Evolutionary conservation across 805 yeast genomes (phyloP), one percentile per base, ranked within the genome.

Genomic region (Metschnikowia anglica): DNA sequence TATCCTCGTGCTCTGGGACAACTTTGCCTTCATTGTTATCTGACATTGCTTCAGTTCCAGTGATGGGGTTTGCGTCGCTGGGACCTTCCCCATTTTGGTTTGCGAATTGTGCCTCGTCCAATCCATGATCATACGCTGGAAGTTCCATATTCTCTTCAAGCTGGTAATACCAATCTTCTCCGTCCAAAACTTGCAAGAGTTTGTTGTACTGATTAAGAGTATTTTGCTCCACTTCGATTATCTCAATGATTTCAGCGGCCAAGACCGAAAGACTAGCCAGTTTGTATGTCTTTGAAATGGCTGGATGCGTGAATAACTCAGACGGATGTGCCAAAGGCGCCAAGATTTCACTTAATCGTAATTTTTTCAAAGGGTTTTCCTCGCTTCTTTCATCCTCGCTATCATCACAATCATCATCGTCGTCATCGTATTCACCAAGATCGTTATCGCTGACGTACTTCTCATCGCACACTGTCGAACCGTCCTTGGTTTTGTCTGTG

Each of bases 281-380:
- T 43, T 75, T 78, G 61, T 77, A 93, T 0, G 93, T 83, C 48
- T 73, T 77, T 38, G 80, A 74, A 13, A 88, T 70, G 1, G 88
- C 78, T 11, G 83, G 83, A 55, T 88, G 90, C 2, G 73, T 72
- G 1, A 85, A 77, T 2, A 91, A 65, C 53, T 93, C 97, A 2
- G 86, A 73, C 0, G 97, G 93, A 44, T 86, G 85, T 7, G 79
- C 72, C 11, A 93, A 78, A 0, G 98, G 97, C 4, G 83, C 79
- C 46, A 93, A 66, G 15, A 89, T 70, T 33, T 81, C 71, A 6
- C 66, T 51, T 19, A 71, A 48, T 16, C 58, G 58, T 18, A 68
- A 41, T 32, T 52, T 55, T 34, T 59, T 58, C 40, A 68, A 55
- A 5, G 70, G 68, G 28, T 49, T 51, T 10, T 43, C 56, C 19